A percentile compares a stretch with the other conserved stretches of the same genome.
Evolutionary conservation across 345 rosid species (phyloP).

Genomic region (Moricandia moricandioides): DNA sequence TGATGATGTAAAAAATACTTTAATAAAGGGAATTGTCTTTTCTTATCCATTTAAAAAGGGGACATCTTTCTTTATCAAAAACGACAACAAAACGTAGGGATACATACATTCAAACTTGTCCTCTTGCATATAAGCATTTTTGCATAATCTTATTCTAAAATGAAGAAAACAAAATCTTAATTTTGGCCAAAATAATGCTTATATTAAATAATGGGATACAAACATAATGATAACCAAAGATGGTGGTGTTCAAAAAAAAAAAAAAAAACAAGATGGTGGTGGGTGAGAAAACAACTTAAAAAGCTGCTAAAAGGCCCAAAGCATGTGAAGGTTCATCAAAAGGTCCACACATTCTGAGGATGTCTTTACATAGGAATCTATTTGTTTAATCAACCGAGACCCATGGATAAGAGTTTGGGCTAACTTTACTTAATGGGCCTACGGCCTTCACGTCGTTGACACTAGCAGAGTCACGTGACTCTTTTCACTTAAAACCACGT

Average conservation of each 20-base stretch:
- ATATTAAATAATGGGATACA: not conserved
- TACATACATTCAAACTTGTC: not conserved
- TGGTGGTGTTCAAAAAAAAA: not conserved
- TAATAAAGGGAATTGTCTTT: not conserved
- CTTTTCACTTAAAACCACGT: no score
- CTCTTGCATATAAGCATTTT: not conserved
- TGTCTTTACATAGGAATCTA: not conserved
- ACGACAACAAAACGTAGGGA: not conserved
- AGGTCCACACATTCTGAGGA: no score
- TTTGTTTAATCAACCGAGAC: not conserved
- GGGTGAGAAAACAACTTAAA: not conserved
- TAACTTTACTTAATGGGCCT: not conserved
- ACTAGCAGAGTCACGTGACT: no score
- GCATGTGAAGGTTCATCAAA: not conserved
- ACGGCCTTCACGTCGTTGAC: not conserved
- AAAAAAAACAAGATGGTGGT: not conserved
- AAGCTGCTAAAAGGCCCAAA: not conserved
- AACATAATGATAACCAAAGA: not conserved
- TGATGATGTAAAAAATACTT: not conserved
- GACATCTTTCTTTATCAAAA: not conserved
- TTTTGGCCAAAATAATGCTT: not conserved
- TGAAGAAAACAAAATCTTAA: not conserved
- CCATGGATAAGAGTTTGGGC: not conserved
- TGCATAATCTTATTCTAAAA: not conserved
- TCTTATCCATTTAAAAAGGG: not conserved